Evolutionary conservation across 768 basidiomycete species (phyloP), one percentile per base, ranked within the genome.

Genomic region (Cubamyces sp.): DNA sequence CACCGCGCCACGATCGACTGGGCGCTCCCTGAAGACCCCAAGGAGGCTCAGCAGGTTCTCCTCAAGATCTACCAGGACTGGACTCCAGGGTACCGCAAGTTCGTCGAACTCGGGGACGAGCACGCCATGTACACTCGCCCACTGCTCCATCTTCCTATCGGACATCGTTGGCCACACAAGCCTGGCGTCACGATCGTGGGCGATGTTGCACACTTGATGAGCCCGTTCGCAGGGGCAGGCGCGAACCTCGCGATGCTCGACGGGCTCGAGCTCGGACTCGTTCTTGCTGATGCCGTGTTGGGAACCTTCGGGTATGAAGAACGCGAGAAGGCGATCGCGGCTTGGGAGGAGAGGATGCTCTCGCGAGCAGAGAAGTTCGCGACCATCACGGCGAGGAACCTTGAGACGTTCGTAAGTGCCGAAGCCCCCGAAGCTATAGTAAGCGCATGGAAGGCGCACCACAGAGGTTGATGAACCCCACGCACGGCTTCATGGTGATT

Each of bases 1-100:
- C 54, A 56, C 28, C 54, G 43, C 28, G 37, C 41, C 43, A 28
- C 54, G 18, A 28, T 56, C 45, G 54, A 56, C 9, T 56, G 54
- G 54, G n/a, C 26, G 7, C 26, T 56, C 25, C 54, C 54, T 9
- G 1, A n/a, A 14, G 54, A 56, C 43, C 54, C 54, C 2, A 34
- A 34, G 43, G 54, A 19, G 43, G 54, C 41, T 14, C 34, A 37
- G 54, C 23, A 56, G 54, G 43, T 9, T 1, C 43, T 56, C 2
- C 54, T 56, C 30, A 34, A n/a, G 18, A 8, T 56, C 43, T 56
- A 46, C 30, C 18, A 11, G 9, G 54, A 56, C 43, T 56, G 54
- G 54, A 43, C 45, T 9, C 54, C 54, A 19, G 46, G 54, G 54
- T 37, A 46, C 19, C 54, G 54, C 26, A 56, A 46, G 43, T 46